These are phyloP conservation scores for Lignosus rhinocerotis DNA, from an alignment of 1,284 basidiomycete genomes.

Conservation along the genomic window DNA sequence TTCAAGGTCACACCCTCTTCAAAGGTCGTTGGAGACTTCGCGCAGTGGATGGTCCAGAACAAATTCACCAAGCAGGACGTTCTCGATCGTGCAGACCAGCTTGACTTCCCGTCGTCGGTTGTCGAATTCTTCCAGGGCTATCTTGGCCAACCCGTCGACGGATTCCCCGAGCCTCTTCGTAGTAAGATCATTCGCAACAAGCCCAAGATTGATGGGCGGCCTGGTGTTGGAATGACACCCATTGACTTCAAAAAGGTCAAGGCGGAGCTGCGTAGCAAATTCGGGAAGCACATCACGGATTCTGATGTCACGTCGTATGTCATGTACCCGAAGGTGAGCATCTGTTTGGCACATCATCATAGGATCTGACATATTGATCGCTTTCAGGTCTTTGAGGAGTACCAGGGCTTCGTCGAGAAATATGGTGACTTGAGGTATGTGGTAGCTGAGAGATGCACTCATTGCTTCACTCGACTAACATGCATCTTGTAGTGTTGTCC, in stretches of 20 bases:
- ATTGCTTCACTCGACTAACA: not conserved
- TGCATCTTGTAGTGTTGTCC: slow-evolving; percentile 66
- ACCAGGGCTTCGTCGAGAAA: slow-evolving; percentile 91
- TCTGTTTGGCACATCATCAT: not conserved
- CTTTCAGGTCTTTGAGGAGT: slow-evolving; percentile 92
- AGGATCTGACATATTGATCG: no score
- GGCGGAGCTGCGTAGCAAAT: slow-evolving; percentile 89
- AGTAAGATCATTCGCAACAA: slow-evolving; percentile 92
- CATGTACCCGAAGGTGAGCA: slow-evolving; percentile 88
- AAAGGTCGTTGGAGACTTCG: slow-evolving; percentile 99
- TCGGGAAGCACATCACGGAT: slow-evolving; percentile 92
- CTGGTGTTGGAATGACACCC: slow-evolving; percentile 85
- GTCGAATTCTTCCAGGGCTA: slow-evolving; percentile 98
- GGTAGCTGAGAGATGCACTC: not conserved
- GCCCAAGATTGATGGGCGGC: slow-evolving; percentile 90
- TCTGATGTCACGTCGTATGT: slow-evolving; percentile 93
- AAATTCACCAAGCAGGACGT: slow-evolving; percentile 87
- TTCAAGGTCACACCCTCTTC: slow-evolving; percentile 90
- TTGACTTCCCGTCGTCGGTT: slow-evolving; percentile 97
- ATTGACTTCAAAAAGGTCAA: slow-evolving; percentile 97
- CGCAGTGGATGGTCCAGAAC: slow-evolving; percentile 99
- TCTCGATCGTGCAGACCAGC: slow-evolving; percentile 79
- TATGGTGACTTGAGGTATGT: slow-evolving; percentile 89
- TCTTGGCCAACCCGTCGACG: slow-evolving; percentile 95
- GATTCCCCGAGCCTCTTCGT: slow-evolving; percentile 97